Conservation (phyloP, 371 early-diverging fungal genomes). For the Phascolomyces articulosus region DNA sequence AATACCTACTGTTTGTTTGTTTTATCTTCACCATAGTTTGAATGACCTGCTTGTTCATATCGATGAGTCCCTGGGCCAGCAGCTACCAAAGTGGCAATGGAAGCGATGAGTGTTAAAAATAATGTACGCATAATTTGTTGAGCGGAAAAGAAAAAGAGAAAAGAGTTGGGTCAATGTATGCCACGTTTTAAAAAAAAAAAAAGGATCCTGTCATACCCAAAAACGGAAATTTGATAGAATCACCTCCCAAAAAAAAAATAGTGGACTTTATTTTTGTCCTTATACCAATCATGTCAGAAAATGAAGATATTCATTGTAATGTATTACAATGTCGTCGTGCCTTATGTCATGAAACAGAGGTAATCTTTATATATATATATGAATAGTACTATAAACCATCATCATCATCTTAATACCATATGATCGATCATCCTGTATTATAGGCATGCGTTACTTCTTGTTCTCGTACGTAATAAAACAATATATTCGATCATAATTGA, state of each 20-base stretch:
- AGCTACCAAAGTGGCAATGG: slow-evolving; percentile 1
- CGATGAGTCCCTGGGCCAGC: slow-evolving; percentile 27
- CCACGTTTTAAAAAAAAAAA: not conserved
- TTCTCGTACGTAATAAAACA: slow-evolving; percentile 45
- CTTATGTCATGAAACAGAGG: slow-evolving; percentile 36
- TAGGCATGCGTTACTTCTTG: slow-evolving; percentile 78
- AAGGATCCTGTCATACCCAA: not conserved
- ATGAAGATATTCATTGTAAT: slow-evolving; percentile 63
- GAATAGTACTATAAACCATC: not conserved
- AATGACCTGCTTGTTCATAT: slow-evolving; percentile 25
- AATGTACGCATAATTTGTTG: not conserved
- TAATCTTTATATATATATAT: slow-evolving; percentile 8
- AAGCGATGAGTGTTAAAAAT: not conserved
- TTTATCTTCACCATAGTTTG: slow-evolving; percentile 37
- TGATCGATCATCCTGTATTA: too few relatives aligned
- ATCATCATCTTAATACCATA: not conserved
- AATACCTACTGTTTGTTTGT: slow-evolving; percentile 29
- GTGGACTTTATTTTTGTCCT: too few relatives aligned
- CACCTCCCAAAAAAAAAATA: too few relatives aligned
- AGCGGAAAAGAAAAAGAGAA: not conserved
- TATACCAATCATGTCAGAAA: slow-evolving; percentile 25
- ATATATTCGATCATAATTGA: too few relatives aligned
- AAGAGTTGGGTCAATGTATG: not conserved
- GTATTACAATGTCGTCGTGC: slow-evolving; percentile 57
- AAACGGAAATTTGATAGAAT: not conserved